These are phyloP conservation scores for Oryza glaberrima DNA, from an alignment of 176 grass and related monocot species.

Conservation along the genomic window DNA sequence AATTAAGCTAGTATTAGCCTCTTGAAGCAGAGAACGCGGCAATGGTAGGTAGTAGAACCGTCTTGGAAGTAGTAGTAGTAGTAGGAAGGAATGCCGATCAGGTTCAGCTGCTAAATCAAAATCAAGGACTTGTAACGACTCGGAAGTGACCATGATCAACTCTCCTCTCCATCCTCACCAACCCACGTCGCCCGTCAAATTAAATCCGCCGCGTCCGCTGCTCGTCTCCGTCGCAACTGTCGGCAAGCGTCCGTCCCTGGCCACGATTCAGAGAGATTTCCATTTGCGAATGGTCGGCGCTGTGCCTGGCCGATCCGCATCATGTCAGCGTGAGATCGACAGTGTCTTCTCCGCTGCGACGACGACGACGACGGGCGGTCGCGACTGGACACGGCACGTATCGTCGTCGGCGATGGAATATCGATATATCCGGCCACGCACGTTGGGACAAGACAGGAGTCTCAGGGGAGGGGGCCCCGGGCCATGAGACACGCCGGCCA, in stretches of 20 bases:
- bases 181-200: neutral
- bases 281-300: neutral
- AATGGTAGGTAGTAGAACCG: neutral
- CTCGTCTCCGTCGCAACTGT: neutral
- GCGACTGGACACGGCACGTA: neutral
- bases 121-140: neutral
- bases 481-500: no score
- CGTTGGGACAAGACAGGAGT: slow-evolving; percentile 5
- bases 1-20: neutral
- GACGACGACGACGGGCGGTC: neutral
- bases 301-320: no score
- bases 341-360: neutral
- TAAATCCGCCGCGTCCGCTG: neutral
- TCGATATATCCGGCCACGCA: neutral
- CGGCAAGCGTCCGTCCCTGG: neutral
- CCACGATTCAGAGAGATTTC: neutral
- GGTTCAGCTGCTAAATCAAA: neutral
- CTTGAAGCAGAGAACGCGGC: neutral
- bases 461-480: neutral
- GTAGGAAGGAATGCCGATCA: neutral
- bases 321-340: neutral
- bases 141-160: neutral
- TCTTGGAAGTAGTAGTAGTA: neutral
- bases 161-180: neutral
- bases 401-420: neutral